A percentile compares a stretch with the other conserved stretches of the same genome.
Conservation (phyloP, 2,329 filamentous ascomycete species). For the Sordariomycetes sp. region DNA sequence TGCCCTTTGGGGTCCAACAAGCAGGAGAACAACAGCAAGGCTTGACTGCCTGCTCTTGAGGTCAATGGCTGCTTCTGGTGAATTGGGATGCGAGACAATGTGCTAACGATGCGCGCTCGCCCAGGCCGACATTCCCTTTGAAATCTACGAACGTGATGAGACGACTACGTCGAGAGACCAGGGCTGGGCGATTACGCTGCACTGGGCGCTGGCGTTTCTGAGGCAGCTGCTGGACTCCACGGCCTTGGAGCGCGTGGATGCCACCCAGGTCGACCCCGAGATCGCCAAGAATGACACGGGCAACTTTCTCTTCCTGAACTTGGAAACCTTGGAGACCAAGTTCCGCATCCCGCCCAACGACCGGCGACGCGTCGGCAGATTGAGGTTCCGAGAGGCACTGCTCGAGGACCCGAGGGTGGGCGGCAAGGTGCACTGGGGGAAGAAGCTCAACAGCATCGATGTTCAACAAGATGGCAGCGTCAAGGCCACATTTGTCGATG, state of each 20-base stretch:
- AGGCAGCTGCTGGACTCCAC: slow-evolving; percentile 2
- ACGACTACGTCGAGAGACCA: slow-evolving; percentile 12
- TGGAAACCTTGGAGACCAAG: slow-evolving; percentile 16
- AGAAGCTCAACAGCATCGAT: slow-evolving; percentile 13
- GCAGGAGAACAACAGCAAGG: no score
- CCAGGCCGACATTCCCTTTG: slow-evolving; percentile 19
- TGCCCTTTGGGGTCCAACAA: no score
- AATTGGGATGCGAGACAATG: not conserved
- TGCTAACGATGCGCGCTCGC: not conserved
- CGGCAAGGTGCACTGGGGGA: slow-evolving; percentile 12
- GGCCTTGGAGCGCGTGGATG: slow-evolving; percentile 4
- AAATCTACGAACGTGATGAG: slow-evolving; percentile 16
- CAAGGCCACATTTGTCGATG: slow-evolving; percentile 19
- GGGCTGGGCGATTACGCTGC: slow-evolving; percentile 48
- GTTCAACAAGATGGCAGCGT: slow-evolving; percentile 11
- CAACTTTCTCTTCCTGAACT: slow-evolving; percentile 23
- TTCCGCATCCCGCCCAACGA: slow-evolving; percentile 22
- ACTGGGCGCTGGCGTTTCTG: slow-evolving; percentile 34
- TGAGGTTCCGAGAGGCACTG: slow-evolving; percentile 13
- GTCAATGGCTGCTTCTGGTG: no score
- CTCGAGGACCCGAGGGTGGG: slow-evolving; percentile 7
- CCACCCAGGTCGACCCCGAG: slow-evolving; percentile 13
- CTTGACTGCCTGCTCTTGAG: no score
- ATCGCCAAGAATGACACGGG: slow-evolving; percentile 23
- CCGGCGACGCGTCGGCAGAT: slow-evolving; percentile 16